phyloP scores from a whole-genome alignment of 768 basidiomycete species.

The Amylocystis lapponica region DNA sequence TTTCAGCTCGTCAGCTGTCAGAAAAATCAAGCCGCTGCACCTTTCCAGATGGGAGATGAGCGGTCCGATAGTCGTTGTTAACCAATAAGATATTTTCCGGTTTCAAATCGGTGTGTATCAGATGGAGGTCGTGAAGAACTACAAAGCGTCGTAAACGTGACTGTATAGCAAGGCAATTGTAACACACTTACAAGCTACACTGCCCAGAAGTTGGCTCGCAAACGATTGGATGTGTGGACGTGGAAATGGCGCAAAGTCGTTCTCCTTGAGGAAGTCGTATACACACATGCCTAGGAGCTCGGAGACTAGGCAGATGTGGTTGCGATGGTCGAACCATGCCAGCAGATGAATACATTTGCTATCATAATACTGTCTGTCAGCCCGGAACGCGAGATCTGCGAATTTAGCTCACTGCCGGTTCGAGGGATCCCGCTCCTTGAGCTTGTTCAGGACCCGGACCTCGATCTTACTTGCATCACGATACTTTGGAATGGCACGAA shows the following conservation, averaged over 20 bases:
- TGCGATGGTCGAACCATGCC: slow-evolving; percentile 93
- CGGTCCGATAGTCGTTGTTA: slow-evolving; percentile 66
- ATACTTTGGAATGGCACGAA: slow-evolving; percentile 97
- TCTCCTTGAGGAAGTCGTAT: slow-evolving; percentile 98
- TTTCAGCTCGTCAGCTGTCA: slow-evolving; percentile 10
- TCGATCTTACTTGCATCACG: slow-evolving; percentile 99
- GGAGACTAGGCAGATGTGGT: slow-evolving; percentile 96
- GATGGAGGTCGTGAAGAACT: slow-evolving; percentile 88
- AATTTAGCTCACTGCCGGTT: slow-evolving; percentile 90
- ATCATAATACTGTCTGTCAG: no score
- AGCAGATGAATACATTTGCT: slow-evolving; percentile 98
- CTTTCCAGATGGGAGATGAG: slow-evolving; percentile 61
- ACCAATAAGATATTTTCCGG: slow-evolving; percentile 98
- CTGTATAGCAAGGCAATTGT: neutral
- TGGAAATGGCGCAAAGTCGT: slow-evolving; percentile 94
- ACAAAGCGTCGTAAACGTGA: neutral
- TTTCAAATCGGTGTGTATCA: slow-evolving; percentile 98
- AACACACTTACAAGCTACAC: slow-evolving; percentile 80
- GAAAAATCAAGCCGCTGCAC: slow-evolving; percentile 31
- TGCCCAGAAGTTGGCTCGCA: slow-evolving; percentile 84
- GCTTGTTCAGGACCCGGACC: slow-evolving; percentile 87
- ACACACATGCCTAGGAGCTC: slow-evolving; percentile 96
- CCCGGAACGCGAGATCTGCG: no score
- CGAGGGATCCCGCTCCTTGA: slow-evolving; percentile 81
- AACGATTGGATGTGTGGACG: slow-evolving; percentile 95